phyloP scores from a whole-genome alignment of 129 eudicot species.

The Calendula officinalis region DNA sequence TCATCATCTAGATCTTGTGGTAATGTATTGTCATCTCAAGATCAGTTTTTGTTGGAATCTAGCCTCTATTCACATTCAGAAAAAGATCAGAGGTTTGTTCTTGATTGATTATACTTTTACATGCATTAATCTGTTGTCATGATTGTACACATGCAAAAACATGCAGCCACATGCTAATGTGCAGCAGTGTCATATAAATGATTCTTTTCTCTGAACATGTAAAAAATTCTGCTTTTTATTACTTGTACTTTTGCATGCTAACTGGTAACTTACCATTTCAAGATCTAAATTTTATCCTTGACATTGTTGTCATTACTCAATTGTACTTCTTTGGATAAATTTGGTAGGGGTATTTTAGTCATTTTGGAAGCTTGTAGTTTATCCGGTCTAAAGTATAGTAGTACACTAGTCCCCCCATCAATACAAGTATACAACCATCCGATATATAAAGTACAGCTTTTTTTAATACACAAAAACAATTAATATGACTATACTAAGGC shows the following conservation, averaged over 20 bases:
- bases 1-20: slow-evolving; percentile 48
- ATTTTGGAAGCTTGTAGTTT: background rate
- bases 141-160: slow-evolving; percentile 41
- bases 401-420: too few species aligned
- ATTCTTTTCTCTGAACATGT: slow-evolving; percentile 33
- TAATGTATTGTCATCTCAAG: slow-evolving; percentile 37
- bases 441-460: too few species aligned
- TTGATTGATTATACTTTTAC: slow-evolving; percentile 8
- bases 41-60: slow-evolving; percentile 58
- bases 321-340: slow-evolving; percentile 4
- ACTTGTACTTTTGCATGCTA: slow-evolving; percentile 32
- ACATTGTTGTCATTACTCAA: slow-evolving; percentile 14
- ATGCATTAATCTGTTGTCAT: slow-evolving; percentile 30
- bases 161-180: slow-evolving; percentile 35
- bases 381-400: too few species aligned
- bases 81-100: slow-evolving; percentile 48
- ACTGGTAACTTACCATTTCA: slow-evolving; percentile 26
- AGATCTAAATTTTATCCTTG: slow-evolving; percentile 18
- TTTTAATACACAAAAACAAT: too few species aligned
- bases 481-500: too few species aligned
- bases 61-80: slow-evolving; percentile 40
- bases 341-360: slow-evolving; percentile 9
- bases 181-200: slow-evolving; percentile 30
- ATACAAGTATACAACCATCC: too few species aligned
- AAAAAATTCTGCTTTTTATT: slow-evolving; percentile 23